These are phyloP conservation scores for Ascomycota sp. DNA, from an alignment of 2,329 filamentous ascomycete genomes.

Conservation along the genomic window DNA sequence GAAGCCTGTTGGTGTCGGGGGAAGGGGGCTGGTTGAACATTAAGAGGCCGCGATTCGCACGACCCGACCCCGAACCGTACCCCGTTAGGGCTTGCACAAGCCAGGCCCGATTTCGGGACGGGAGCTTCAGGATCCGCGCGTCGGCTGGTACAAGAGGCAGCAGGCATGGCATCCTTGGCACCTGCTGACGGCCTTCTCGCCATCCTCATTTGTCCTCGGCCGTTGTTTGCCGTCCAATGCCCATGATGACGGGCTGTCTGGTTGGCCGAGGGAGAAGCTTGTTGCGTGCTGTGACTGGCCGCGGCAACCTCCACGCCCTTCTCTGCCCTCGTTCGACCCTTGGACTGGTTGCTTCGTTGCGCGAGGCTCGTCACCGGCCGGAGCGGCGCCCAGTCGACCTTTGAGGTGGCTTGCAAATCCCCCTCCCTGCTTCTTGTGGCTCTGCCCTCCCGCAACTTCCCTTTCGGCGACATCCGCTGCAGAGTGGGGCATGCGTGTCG, in stretches of 20 bases:
- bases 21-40: slow-evolving; percentile 4
- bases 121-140: background rate
- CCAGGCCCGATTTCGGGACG: background rate
- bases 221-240: too few relatives aligned
- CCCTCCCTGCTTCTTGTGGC: slow-evolving; percentile 2
- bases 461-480: background rate
- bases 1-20: background rate
- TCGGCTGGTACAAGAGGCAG: background rate
- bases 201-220: too few relatives aligned
- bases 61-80: too few relatives aligned
- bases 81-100: background rate
- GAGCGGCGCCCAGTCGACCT: background rate
- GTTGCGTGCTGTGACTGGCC: too few relatives aligned
- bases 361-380: slow-evolving; percentile 4
- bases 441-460: slow-evolving; percentile 3
- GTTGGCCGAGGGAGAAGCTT: too few relatives aligned
- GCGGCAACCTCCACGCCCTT: too few relatives aligned
- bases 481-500: background rate
- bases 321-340: too few relatives aligned
- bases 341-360: background rate
- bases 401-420: background rate
- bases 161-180: too few relatives aligned
- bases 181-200: too few relatives aligned
- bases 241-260: too few relatives aligned
- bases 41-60: slow-evolving; percentile 4